Evolutionary conservation across 192 early-diverging fungal species (phyloP), one percentile per base, ranked within the genome.

Genomic region (Mortierella claussenii): DNA sequence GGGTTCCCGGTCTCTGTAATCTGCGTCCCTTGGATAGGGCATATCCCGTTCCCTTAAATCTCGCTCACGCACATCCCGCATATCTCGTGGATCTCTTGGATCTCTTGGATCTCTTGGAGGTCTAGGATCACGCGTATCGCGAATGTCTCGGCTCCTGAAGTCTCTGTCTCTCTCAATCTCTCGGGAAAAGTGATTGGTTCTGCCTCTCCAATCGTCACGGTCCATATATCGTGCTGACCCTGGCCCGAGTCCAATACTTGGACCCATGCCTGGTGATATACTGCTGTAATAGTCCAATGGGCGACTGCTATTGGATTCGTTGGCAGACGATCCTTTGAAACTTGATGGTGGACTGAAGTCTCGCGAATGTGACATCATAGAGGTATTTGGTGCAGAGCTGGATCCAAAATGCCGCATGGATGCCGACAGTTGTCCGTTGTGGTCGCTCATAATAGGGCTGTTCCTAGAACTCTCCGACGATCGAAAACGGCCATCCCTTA

Each of bases 161-260:
- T 74, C 69, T 31, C 69, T 32, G 11, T 76, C 73, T 31, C 73
- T 52, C 8, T 67, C 73, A 51, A 76, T 67, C 20, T 67, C 73
- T 32, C 73, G 28, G 20, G 63, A n/a, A 27, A 75, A 75, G 18
- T 67, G 65, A 27, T 45, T 33, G 10, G 40, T 24, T 18, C 64
- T 42, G 2, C 65, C 59, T 55, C 73, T 52, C 63, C 65, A 76
- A 1, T 76, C 73, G 17, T 76, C 73, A 4, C 73, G 57, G 31
- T 76, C 73, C 49, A 66, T 55, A 45, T 67, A 76, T 11, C 73
- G 63, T 3, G 43, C 18, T 4, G 73, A 58, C 11, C 73, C 65
- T 7, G 66, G 34, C 26, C 71, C 71, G 23, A 66, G 63, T 21
- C 71, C 71, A 15, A 66, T 32, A 21, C 45, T 43, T 13, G 60